phyloP scores from a whole-genome alignment of 176 grass and related monocot species.

The Musa troglodytarum region DNA sequence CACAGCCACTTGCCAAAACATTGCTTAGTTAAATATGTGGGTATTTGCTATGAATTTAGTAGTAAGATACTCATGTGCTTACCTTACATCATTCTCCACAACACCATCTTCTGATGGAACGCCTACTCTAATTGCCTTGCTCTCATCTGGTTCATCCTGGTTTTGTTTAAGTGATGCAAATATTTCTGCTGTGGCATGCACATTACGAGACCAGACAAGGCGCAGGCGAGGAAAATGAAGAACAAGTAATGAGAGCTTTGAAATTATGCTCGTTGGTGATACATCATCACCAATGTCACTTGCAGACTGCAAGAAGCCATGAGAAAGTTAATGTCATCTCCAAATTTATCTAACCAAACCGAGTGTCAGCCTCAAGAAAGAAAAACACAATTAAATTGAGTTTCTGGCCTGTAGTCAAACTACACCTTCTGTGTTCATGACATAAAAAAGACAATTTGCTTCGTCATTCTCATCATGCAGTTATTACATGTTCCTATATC shows the following conservation, averaged over 20 bases:
- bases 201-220: constrained; percentile 85
- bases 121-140: constrained; percentile 74
- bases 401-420: too few species aligned
- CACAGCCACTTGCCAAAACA: not conserved
- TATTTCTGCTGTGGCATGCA: constrained; percentile 83
- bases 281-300: constrained; percentile 90
- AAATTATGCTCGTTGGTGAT: constrained; percentile 74
- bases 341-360: too few species aligned
- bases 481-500: too few species aligned
- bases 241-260: constrained; percentile 72
- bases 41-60: not conserved
- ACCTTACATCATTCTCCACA: constrained; percentile 81
- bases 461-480: too few species aligned
- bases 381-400: not conserved
- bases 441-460: too few species aligned
- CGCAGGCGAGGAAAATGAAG: constrained; percentile 89
- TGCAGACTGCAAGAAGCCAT: constrained; percentile 46
- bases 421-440: too few species aligned
- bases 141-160: constrained; percentile 95
- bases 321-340: constrained; percentile 16
- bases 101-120: constrained; percentile 79
- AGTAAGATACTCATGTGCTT: not conserved
- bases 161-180: constrained; percentile 85
- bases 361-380: not conserved
- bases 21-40: not conserved